These are phyloP conservation scores for Mortierella alpina DNA, from an alignment of 192 early-diverging fungal genomes.

Conservation along the genomic window DNA sequence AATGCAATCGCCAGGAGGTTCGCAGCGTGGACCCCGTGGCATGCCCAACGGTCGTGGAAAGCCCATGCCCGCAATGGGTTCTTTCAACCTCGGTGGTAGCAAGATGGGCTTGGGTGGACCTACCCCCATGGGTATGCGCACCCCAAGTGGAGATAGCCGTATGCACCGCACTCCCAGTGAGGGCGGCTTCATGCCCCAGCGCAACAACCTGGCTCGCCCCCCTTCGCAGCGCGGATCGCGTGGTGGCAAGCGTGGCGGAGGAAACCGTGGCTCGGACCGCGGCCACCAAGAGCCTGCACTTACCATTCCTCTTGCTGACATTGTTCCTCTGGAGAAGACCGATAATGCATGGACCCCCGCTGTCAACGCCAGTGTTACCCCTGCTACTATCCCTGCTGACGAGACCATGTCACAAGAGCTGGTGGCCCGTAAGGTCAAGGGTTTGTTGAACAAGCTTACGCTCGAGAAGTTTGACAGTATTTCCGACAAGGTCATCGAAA, in stretches of 20 bases:
- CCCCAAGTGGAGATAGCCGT: conserved; percentile 50
- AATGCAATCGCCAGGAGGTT: conserved; percentile 34
- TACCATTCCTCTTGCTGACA: conserved; percentile 66
- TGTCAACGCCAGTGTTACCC: conserved; percentile 58
- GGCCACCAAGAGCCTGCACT: conserved; percentile 58
- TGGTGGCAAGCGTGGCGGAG: conserved; percentile 68
- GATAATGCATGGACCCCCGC: conserved; percentile 86
- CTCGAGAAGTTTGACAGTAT: conserved; percentile 94
- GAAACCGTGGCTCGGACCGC: conserved; percentile 64
- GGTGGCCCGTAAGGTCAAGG: conserved; percentile 84
- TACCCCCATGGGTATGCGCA: conserved; percentile 56
- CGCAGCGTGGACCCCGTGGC: conserved; percentile 28
- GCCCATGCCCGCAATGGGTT: conserved; percentile 45
- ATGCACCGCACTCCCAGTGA: conserved; percentile 30
- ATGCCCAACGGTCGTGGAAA: conserved; percentile 53
- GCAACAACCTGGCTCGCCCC: conserved; percentile 42
- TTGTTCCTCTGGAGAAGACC: conserved; percentile 83
- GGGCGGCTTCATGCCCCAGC: conserved; percentile 28
- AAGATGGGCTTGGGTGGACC: conserved; percentile 34
- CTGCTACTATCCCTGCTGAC: conserved; percentile 43
- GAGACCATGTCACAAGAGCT: conserved; percentile 65
- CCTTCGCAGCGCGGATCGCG: conserved; percentile 60
- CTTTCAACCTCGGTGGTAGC: conserved; percentile 58
- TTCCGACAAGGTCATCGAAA: conserved; percentile 82
- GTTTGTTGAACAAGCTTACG: conserved; percentile 96